Percentiles rank a stretch among this genome's conserved stretches.
Conservation (phyloP, 306 rosid species). For the Ochetophila trinervis region DNA sequence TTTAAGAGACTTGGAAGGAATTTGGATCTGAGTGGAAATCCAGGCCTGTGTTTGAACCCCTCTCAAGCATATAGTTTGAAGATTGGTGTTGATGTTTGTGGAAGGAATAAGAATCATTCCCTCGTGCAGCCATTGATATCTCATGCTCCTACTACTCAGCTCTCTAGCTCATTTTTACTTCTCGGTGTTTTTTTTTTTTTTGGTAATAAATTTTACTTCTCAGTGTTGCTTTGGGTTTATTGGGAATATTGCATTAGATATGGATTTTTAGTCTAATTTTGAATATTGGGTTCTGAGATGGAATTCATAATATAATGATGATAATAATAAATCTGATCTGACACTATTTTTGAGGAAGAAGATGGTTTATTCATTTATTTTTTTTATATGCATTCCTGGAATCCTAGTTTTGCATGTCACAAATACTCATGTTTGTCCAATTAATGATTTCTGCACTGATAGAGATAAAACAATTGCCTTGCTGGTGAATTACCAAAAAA, state of each 20-base stretch:
- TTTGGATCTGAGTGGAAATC: constrained; percentile 51
- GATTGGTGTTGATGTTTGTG: constrained; percentile 47
- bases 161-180: constrained; percentile 21
- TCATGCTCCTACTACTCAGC: constrained; percentile 23
- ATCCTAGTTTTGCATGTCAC: constrained; percentile 7
- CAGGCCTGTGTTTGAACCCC: constrained; percentile 45
- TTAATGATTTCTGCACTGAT: background rate
- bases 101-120: constrained; percentile 23
- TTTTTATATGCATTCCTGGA: too few species aligned
- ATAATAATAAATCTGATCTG: too few species aligned
- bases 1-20: constrained; percentile 44
- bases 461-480: background rate
- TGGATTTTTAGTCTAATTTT: constrained; percentile 7
- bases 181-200: too few species aligned
- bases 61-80: constrained; percentile 32
- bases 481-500: too few species aligned
- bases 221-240: constrained; percentile 8
- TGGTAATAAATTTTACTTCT: constrained; percentile 17
- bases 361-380: too few species aligned
- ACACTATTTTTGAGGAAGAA: too few species aligned
- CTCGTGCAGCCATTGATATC: constrained; percentile 27
- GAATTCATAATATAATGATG: too few species aligned
- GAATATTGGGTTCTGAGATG: too few species aligned
- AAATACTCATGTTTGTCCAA: constrained; percentile 11
- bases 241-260: constrained; percentile 21